A percentile compares a stretch with the other conserved stretches of the same genome.
Evolutionary conservation across 2,329 filamentous ascomycete genomes (phyloP).

Genomic region (Hymenoscyphus occultus): DNA sequence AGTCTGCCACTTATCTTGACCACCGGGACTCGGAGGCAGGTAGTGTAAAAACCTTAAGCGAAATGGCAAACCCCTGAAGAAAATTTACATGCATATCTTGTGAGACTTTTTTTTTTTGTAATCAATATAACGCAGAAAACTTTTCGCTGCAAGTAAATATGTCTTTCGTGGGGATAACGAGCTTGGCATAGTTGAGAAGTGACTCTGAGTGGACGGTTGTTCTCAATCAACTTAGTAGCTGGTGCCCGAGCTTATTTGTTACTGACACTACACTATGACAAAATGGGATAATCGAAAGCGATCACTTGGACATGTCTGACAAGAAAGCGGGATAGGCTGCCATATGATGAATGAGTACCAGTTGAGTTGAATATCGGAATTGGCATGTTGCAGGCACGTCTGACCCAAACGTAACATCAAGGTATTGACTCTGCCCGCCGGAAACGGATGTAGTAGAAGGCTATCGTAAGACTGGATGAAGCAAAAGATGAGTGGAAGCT

Average conservation of each 20-base stretch:
- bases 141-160: neutral
- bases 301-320: neutral
- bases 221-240: neutral
- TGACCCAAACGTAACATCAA: neutral
- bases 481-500: neutral
- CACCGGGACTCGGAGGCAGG: too few species aligned
- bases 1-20: too few species aligned
- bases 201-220: neutral
- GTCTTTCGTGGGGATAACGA: neutral
- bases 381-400: neutral
- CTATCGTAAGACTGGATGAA: neutral
- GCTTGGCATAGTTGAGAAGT: neutral
- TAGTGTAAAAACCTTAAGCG: neutral
- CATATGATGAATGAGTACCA: neutral
- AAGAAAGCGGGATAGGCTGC: neutral
- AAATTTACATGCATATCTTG: neutral
- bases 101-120: neutral
- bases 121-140: neutral
- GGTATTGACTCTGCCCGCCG: neutral
- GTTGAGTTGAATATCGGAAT: neutral
- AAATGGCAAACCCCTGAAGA: neutral
- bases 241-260: neutral
- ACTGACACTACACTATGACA: neutral
- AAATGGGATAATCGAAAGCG: neutral
- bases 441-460: neutral